Evolutionary conservation across 345 rosid genomes (phyloP), one percentile per base, ranked within the genome.

Genomic region (Populus euphratica): DNA sequence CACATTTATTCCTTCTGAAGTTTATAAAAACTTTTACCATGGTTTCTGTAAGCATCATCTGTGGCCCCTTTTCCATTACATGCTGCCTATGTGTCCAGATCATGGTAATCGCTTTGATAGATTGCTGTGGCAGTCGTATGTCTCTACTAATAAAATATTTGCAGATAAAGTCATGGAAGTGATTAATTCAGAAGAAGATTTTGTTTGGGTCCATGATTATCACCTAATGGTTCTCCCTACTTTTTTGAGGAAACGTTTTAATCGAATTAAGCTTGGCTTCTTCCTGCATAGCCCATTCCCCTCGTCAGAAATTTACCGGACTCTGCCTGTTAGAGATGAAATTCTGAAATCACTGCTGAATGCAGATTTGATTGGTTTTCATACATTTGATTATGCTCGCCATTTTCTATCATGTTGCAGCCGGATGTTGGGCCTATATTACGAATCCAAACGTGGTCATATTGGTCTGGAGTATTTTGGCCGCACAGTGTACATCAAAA

Each of bases 51-150:
- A 86, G 82, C 89, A 86, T 74, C 79, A 86, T 44, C 33, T 86
- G n/a, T 86, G 89, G 89, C 89, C 89, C 20, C 83, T 86, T 71
- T 86, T 86, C 72, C 89, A 86, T 75, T 86, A 86, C 74, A 84
- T 86, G 87, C 76, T 86, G 16, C 89, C 89, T 18, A 73, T 86
- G 80, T 80, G 78, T 47, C 81, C 83, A 3, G 89, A 84, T 69
- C 71, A 73, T 56, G 85, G 89, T 18, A 72, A 70, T 54, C 83
- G 83, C 31, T 86, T 84, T 66, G 84, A 86, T 54, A 82, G 83
- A 23, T 71, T 43, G 43, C 84, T 80, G 44, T 86, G 89, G 89
- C 86, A 74, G 72, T 86, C 87, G 6, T 86, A 84, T 74, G 81
- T 86, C 31, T 82, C 86, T 0, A 86, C 86, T 49, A 86, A 86